phyloP scores from a whole-genome alignment of 2,329 filamentous ascomycete species.

The Albifimbria verrucaria region DNA sequence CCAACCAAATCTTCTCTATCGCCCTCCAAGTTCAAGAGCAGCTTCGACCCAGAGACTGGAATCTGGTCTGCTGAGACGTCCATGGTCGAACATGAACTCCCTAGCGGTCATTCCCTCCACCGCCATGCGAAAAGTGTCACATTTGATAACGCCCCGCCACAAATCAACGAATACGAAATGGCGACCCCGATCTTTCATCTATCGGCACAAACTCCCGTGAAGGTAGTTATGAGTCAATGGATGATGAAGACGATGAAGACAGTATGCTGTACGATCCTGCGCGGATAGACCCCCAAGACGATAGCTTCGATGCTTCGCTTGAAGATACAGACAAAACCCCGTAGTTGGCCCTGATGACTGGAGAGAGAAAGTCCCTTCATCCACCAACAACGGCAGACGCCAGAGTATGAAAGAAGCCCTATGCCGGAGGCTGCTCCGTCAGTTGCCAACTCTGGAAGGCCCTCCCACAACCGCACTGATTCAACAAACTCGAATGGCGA shows the following conservation, averaged over 20 bases:
- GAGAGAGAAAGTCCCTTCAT: constrained; percentile 63
- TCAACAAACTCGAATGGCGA: constrained; percentile 77
- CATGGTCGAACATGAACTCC: constrained; percentile 55
- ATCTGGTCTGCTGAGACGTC: constrained; percentile 66
- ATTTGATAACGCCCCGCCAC: constrained; percentile 88
- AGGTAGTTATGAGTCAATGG: constrained; percentile 85
- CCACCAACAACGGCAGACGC: constrained; percentile 18
- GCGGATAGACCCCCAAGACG: constrained; percentile 52
- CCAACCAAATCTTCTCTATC: constrained; percentile 90
- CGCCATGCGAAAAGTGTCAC: constrained; percentile 96
- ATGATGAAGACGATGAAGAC: constrained; percentile 69
- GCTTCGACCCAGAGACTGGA: constrained; percentile 66
- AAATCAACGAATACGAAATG: constrained; percentile 98
- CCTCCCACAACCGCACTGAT: constrained; percentile 61
- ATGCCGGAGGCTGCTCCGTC: constrained; percentile 52
- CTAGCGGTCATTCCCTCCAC: constrained; percentile 66
- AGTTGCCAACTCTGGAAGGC: constrained; percentile 43
- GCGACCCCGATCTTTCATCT: constrained; percentile 95
- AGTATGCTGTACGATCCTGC: constrained; percentile 56
- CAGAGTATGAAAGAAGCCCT: constrained; percentile 64
- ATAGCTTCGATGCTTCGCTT: constrained; percentile 93
- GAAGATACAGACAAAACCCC: constrained; percentile 97
- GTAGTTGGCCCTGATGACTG: constrained; percentile 98
- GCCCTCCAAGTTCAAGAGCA: constrained; percentile 60
- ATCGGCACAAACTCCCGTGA: constrained; percentile 86